Evolutionary conservation across 257 asterid species (phyloP).

Genomic region (Scutellaria minor): DNA sequence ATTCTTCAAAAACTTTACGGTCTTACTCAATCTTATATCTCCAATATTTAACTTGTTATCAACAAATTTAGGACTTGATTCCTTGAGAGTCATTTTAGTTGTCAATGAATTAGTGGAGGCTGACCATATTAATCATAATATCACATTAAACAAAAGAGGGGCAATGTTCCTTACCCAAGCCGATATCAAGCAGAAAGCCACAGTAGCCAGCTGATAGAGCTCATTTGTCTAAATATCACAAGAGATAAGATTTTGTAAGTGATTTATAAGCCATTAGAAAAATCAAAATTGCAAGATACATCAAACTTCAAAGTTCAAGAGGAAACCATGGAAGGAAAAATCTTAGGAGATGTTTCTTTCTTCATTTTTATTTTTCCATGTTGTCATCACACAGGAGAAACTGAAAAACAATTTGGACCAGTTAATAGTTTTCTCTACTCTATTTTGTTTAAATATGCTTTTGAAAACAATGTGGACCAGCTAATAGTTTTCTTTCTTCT

Average conservation of each 20-base stretch:
- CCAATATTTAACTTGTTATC: conserved; percentile 22
- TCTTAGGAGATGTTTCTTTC: background rate
- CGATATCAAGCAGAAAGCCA: conserved; percentile 92
- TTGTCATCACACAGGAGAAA: conserved; percentile 20
- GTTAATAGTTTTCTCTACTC: conserved; percentile 9
- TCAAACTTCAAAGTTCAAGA: background rate
- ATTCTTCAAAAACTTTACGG: background rate
- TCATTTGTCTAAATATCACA: conserved; percentile 76
- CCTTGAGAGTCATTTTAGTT: background rate
- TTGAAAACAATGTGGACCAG: conserved; percentile 17
- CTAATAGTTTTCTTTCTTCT: conserved; percentile 12
- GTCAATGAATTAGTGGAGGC: conserved; percentile 7
- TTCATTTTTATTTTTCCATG: background rate
- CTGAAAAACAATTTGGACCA: conserved; percentile 19
- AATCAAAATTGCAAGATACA: background rate
- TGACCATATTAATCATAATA: conserved; percentile 18
- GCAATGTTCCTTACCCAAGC: conserved; percentile 79
- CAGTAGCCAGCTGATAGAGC: conserved; percentile 91
- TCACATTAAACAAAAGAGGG: conserved; percentile 8
- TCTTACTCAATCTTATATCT: conserved; percentile 11
- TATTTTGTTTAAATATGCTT: background rate
- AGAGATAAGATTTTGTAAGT: conserved; percentile 36
- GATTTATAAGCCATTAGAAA: conserved; percentile 21
- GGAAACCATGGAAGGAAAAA: background rate
- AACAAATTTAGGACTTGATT: conserved; percentile 1